Conservation (phyloP, 1,284 basidiomycete species). For the Sphaerobolus stellatus region DNA sequence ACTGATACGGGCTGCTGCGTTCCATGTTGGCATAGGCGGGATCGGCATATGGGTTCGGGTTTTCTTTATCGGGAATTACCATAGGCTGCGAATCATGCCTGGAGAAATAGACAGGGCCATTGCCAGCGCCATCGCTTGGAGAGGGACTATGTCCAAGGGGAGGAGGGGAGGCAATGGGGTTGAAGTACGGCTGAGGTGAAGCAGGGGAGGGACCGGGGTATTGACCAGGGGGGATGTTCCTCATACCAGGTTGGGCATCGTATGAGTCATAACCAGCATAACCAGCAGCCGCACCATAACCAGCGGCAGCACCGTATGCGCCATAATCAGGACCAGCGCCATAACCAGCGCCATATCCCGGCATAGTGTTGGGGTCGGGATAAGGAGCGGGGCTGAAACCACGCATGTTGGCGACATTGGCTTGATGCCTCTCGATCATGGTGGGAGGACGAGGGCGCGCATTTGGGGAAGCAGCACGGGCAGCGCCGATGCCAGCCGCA, state of each 20-base stretch:
- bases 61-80: not conserved
- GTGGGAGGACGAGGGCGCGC: not conserved
- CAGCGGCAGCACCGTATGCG: not conserved
- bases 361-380: no score
- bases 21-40: no score
- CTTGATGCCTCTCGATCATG: not conserved
- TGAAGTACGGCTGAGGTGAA: not conserved
- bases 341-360: not conserved
- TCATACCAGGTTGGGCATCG: not conserved
- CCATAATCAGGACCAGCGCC: not conserved
- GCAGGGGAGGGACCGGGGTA: not conserved
- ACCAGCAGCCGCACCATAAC: not conserved
- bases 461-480: not conserved
- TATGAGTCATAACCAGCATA: no score
- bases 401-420: no score
- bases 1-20: not conserved
- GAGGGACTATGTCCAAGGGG: not conserved
- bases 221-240: not conserved
- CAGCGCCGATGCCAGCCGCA: no score
- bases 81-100: not conserved
- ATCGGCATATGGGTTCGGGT: not conserved
- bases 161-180: not conserved
- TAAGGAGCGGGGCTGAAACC: no score
- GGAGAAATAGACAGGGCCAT: not conserved
- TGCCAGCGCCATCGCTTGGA: not conserved